Evolutionary conservation across 352 stramenopile species (phyloP), one percentile per base, ranked within the genome.

Genomic region (Globisporangium emineosum): DNA sequence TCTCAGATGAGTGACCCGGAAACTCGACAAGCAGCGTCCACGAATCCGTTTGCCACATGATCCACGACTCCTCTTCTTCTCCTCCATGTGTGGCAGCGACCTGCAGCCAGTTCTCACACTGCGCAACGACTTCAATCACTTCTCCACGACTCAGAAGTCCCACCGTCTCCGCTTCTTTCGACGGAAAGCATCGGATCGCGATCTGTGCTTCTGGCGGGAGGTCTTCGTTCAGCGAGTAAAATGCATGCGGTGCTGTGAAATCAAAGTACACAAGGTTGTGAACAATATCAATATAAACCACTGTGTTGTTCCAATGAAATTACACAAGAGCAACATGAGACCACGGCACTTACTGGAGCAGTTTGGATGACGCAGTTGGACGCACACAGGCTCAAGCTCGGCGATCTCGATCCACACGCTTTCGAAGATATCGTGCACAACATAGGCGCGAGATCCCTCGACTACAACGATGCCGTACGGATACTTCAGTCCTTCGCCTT

Each of bases 131-230:
- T 61, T 92, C 83, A 12, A 91, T 55, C n/a, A 78, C 73, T 32
- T 89, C 75, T 1, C 77, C 73, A 37, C 70, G 75, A 61, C 73
- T 88, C 30, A 93, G 45, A 7, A 90, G 40, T 10, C 70, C 78
- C 5, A 88, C 57, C 3, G 78, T 74, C 30, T 88, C 79, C 1
- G 84, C 81, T 35, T 88, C 70, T 69, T 77, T 80, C 0, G 80
- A 90, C 23, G 81, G 79, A 37, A 88, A 89, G 0, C 70, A 66
- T 40, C 81, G 79, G 53, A 90, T 86, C 12, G 79, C 78, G 57
- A 93, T 83, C 63, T 90, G 79, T 5, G 83, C 81, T 67, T 88
- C 78, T 0, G 76, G 45, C 9, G 84, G 84, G 1, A 91, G 67
- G 9, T 68, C 60, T 32, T 82, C 72, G 62, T 83, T 87, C 37